phyloP scores from a whole-genome alignment of 1,284 basidiomycete species.

The Phaffia rhodozyma region DNA sequence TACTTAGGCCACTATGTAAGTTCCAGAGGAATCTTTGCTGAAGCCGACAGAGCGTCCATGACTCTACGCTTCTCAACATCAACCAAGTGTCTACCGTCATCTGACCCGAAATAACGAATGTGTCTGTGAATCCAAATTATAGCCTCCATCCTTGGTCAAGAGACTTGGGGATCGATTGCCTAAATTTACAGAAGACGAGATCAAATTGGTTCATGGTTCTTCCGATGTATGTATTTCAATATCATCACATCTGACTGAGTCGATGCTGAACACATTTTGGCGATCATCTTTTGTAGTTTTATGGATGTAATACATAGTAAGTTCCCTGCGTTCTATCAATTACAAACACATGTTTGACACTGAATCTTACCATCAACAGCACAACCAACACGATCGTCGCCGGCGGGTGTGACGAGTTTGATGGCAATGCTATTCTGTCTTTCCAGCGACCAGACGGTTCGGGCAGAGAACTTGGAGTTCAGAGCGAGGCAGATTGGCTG shows the following conservation, averaged over 20 bases:
- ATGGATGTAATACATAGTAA: conserved; percentile 52
- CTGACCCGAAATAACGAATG: too few species aligned
- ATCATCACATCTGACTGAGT: not conserved
- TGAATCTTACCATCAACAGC: conserved; percentile 2
- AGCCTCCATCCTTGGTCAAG: conserved; percentile 50
- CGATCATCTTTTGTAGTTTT: conserved; percentile 54
- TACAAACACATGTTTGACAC: too few species aligned
- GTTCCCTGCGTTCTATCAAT: too few species aligned
- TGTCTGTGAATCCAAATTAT: conserved; percentile 24
- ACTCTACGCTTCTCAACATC: too few species aligned
- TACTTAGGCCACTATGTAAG: conserved; percentile 46
- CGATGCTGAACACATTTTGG: conserved; percentile 36
- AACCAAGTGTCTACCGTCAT: too few species aligned
- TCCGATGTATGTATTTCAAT: conserved; percentile 44
- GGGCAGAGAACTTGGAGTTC: conserved; percentile 45
- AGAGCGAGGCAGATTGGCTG: conserved; percentile 41
- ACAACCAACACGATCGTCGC: conserved; percentile 53
- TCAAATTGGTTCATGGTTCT: conserved; percentile 50
- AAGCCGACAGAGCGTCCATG: too few species aligned
- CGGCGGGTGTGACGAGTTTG: conserved; percentile 46
- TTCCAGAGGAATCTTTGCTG: too few species aligned
- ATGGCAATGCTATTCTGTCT: conserved; percentile 49
- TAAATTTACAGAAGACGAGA: conserved; percentile 50
- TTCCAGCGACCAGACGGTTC: conserved; percentile 54
- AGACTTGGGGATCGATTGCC: conserved; percentile 55